Percentiles rank a stretch among this genome's conserved stretches.
Evolutionary conservation across 768 basidiomycete species (phyloP).

Genomic region (Termitomyces sp.): DNA sequence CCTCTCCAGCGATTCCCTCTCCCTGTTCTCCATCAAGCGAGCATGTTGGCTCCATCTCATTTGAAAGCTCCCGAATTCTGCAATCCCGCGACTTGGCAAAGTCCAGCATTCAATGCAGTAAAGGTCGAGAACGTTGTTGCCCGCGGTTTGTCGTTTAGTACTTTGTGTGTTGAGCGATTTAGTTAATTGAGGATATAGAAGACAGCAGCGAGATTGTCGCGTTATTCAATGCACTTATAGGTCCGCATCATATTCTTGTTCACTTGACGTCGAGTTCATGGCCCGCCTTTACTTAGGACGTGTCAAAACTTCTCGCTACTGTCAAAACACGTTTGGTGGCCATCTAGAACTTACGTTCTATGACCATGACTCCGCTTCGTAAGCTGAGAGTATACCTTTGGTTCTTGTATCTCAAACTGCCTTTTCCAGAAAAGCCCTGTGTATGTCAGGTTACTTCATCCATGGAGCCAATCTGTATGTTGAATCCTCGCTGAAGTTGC

Average conservation of each 20-base stretch:
- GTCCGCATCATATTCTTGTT: conserved; percentile 22
- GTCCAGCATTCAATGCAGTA: conserved; percentile 35
- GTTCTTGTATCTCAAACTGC: not conserved
- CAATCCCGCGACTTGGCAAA: conserved; percentile 24
- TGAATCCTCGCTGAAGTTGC: not conserved
- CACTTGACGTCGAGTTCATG: not conserved
- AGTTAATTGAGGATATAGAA: conserved; percentile 9
- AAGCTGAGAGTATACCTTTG: conserved; percentile 13
- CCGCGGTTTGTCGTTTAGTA: conserved; percentile 22
- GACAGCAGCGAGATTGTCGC: conserved; percentile 43
- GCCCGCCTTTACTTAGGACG: conserved; percentile 32
- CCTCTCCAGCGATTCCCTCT: conserved; percentile 14
- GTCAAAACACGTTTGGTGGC: conserved; percentile 29
- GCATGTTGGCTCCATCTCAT: conserved; percentile 12
- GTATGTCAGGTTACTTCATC: conserved; percentile 58
- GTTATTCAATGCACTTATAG: conserved; percentile 53
- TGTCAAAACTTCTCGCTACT: conserved; percentile 39
- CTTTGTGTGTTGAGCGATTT: not conserved
- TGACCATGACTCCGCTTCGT: conserved; percentile 46
- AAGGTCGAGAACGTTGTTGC: conserved; percentile 43
- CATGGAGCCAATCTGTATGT: conserved; percentile 53
- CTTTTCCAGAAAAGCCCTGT: conserved; percentile 52
- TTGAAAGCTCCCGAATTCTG: conserved; percentile 10
- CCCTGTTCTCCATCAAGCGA: not conserved
- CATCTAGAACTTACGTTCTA: conserved; percentile 49